Evolutionary conservation across 2,329 filamentous ascomycete genomes (phyloP).

Genomic region (Sporothrix sp.): DNA sequence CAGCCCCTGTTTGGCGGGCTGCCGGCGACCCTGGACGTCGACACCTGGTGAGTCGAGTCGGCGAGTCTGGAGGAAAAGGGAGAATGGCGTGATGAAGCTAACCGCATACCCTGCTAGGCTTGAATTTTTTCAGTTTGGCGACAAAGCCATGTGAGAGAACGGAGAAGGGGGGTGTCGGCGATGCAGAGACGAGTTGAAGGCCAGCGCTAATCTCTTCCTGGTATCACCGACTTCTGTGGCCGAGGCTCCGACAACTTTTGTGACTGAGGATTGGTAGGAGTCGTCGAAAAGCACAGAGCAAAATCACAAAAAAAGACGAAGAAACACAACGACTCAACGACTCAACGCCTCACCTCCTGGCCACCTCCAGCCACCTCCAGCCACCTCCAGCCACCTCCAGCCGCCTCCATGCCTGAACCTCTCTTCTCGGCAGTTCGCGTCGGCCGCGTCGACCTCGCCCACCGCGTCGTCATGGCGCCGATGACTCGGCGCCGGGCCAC

Average conservation of each 20-base stretch:
- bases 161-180: not conserved
- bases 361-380: too few relatives aligned
- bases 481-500: constrained; percentile 43
- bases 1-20: constrained; percentile 3
- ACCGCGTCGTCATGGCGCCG: constrained; percentile 42
- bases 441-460: constrained; percentile 35
- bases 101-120: constrained; percentile 3
- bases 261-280: too few relatives aligned
- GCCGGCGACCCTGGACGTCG: constrained; percentile 5
- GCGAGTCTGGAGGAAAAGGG: too few relatives aligned
- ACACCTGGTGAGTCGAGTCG: constrained; percentile 1
- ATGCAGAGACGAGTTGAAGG: too few relatives aligned
- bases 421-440: constrained; percentile 29
- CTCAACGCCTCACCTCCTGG: too few relatives aligned
- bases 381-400: too few relatives aligned
- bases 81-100: constrained; percentile 5
- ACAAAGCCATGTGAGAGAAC: not conserved
- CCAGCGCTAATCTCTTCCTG: too few relatives aligned
- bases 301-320: not conserved
- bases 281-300: not conserved
- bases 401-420: not conserved
- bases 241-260: too few relatives aligned
- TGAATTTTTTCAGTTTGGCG: constrained; percentile 7
- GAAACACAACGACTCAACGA: too few relatives aligned
- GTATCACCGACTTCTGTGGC: too few relatives aligned